Percentiles rank a stretch among this genome's conserved stretches.
phyloP scores from a whole-genome alignment of 805 yeast species.

The Schwanniomyces sp. region DNA sequence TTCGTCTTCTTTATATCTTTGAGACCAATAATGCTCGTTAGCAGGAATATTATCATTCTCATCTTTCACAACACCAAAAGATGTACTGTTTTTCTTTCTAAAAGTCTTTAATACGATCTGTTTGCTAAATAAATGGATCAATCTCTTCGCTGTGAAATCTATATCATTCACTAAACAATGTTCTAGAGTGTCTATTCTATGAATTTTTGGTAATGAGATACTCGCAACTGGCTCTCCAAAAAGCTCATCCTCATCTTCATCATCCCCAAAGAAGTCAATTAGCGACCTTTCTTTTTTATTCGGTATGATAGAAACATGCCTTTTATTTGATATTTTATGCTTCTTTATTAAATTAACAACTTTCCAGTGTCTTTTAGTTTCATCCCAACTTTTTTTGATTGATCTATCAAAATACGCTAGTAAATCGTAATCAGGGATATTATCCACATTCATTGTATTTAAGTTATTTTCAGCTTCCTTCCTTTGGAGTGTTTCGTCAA shows the following conservation, averaged over 20 bases:
- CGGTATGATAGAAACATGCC: conserved; percentile 3
- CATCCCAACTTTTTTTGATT: conserved; percentile 70
- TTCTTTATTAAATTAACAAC: conserved; percentile 55
- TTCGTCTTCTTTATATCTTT: conserved; percentile 48
- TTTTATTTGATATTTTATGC: conserved; percentile 23
- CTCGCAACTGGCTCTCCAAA: conserved; percentile 20
- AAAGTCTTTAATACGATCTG: conserved; percentile 34
- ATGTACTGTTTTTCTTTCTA: background rate
- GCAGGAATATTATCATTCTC: conserved; percentile 28
- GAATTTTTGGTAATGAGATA: conserved; percentile 17
- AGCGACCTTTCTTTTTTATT: conserved; percentile 17
- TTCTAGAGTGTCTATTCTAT: conserved; percentile 12
- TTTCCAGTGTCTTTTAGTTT: conserved; percentile 87
- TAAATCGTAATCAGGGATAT: conserved; percentile 50
- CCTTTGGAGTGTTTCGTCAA: conserved; percentile 5
- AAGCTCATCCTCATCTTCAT: conserved; percentile 32
- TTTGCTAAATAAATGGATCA: conserved; percentile 66
- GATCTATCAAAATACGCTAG: conserved; percentile 80
- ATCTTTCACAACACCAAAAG: background rate
- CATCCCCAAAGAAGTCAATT: conserved; percentile 31
- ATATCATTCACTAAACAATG: conserved; percentile 69
- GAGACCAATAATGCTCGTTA: conserved; percentile 74
- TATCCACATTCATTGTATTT: background rate
- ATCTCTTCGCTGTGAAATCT: conserved; percentile 65
- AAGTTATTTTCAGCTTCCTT: background rate